Evolutionary conservation across 2,329 filamentous ascomycete species (phyloP), one percentile per base, ranked within the genome.

Genomic region (Claviceps paspali): DNA sequence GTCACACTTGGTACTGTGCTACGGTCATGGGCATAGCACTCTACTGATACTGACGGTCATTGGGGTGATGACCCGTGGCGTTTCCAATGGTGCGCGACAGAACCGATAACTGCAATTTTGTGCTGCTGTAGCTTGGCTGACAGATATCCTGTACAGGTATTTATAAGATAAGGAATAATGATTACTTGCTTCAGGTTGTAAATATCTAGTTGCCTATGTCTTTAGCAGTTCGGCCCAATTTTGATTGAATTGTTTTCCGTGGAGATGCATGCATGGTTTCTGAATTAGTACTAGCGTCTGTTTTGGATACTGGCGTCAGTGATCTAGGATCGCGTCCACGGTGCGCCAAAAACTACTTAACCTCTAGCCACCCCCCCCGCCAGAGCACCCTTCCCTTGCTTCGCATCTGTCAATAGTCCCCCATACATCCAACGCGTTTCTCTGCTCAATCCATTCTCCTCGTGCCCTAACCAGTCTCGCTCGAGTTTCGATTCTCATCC

Each of bases 291-390:
- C 41, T 59, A 59, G 58, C 51, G 50, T 30, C 4, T 10, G 12
- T 23, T 37, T 27, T 8, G 11, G 11, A 10, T 29, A 15, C 26
- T 9, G 8, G 19, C 34, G 38, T 23, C 12, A 51, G 65, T 70
- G 67, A 70, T 70, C 63, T 60, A 64, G 63, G 60, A 63, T 61
- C 57, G 56, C 52, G 54, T 55, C 53, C 49, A 46, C 45, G 47
- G 53, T 56, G 55, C 63, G 62, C 55, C 61, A 58, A 67, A 70
- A 70, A 70, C 60, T 71, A 71, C 67, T 70, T 71, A 70, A 69
- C 53, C 57, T 55, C 54, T 55, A 56, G 46, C 49, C 59, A 57
- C 61, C 65, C 59, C 57, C 61, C 65, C 67, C 65, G 54, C 62
- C 55, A 53, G 45, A 54, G 41, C 50, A 45, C 52, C 51, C 51